Evolutionary conservation across 345 rosid species (phyloP).

Genomic region (Abelmoschus esculentus): DNA sequence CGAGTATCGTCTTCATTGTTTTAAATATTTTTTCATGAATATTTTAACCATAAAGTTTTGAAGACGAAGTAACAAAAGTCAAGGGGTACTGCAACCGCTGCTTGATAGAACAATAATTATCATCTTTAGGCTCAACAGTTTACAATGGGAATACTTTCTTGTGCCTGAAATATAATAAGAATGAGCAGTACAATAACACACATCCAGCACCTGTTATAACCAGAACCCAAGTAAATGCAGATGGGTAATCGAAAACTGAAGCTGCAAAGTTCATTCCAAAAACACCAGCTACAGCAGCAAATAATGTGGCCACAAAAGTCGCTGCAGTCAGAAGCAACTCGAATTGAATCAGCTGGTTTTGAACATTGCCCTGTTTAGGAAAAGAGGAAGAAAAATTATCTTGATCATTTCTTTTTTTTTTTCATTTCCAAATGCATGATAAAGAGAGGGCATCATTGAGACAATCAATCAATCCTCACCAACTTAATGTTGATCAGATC

Average conservation of each 20-base stretch:
- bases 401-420: not conserved
- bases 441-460: not conserved
- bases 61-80: not conserved
- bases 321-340: constrained; percentile 94
- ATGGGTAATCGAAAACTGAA: constrained; percentile 56
- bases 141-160: constrained; percentile 78
- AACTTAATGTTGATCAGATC: constrained; percentile 91
- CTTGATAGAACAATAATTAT: not conserved
- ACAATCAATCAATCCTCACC: constrained; percentile 31
- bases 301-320: constrained; percentile 74
- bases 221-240: constrained; percentile 68
- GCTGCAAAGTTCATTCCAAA: constrained; percentile 84
- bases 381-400: constrained; percentile 6
- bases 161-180: constrained; percentile 71
- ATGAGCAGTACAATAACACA: constrained; percentile 40
- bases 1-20: too few species aligned
- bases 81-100: not conserved
- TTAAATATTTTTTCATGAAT: too few species aligned
- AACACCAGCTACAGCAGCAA: constrained; percentile 77
- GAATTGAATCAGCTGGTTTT: constrained; percentile 87
- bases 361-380: constrained; percentile 70
- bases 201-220: constrained; percentile 54
- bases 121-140: not conserved
- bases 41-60: too few species aligned
- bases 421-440: not conserved